Evolutionary conservation across 768 basidiomycete species (phyloP), one percentile per base, ranked within the genome.

Genomic region (Exidia glandulosa): DNA sequence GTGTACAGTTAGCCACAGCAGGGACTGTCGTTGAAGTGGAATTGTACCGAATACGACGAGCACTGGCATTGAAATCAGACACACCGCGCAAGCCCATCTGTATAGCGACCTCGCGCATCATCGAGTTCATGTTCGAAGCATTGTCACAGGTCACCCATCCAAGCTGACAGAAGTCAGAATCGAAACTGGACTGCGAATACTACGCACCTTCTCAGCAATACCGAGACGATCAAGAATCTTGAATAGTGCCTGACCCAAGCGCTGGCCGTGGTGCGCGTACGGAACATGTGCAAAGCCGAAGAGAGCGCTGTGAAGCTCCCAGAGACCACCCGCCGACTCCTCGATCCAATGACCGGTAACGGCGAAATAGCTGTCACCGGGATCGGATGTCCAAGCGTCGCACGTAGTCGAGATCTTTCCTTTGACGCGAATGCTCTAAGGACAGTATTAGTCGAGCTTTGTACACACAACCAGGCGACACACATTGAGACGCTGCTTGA

Each of bases 321-420:
- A 76, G 5, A 65, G 50, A 0, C 62, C 47, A 7, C 10, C 29
- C 29, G 29, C n/a, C 6, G 25, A 13, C 62, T 75, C 71, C 32
- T 75, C 71, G 34, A 75, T 71, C 74, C 76, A 77, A 57, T 75
- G 73, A 1, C 68, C 73, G 0, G 71, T 77, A 3, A 74, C 71
- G 0, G 69, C 75, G 63, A 74, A 74, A 62, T 77, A 78, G 0
- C 65, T 69, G 63, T 77, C 74, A 1, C 62, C 61, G 60, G 73
- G 75, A 10, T 32, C 56, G 2, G 76, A 75, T 55, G 75, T 74
- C 76, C 76, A 77, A 12, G 67, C 73, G 64, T 78, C 71, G 62
- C 73, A 73, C 3, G 75, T 78, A 5, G 73, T 27, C 37, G 64
- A 71, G 34, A 74, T 66, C 9, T 59, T 30, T 2, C 72, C 73